A percentile compares a stretch with the other conserved stretches of the same genome.
phyloP scores from a whole-genome alignment of 106 monocot species.

The Dendrobium catenatum region DNA sequence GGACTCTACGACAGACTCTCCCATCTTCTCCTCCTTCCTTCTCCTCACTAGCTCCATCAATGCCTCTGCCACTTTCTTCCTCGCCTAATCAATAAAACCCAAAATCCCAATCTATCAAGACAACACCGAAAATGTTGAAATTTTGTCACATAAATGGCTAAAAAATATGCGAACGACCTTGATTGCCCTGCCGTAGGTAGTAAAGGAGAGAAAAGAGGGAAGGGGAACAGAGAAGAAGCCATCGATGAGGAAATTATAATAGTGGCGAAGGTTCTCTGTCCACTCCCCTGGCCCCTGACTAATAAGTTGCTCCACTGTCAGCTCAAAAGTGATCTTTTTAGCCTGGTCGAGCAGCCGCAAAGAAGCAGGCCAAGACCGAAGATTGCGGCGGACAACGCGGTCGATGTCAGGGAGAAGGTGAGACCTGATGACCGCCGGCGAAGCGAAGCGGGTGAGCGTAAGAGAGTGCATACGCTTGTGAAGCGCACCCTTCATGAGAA shows the following conservation, averaged over 20 bases:
- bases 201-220: conserved; percentile 51
- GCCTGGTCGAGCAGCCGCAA: conserved; percentile 61
- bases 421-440: conserved; percentile 36
- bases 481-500: conserved; percentile 48
- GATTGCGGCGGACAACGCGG: conserved; percentile 33
- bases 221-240: conserved; percentile 93
- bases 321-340: conserved; percentile 85
- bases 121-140: neutral
- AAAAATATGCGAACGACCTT: conserved; percentile 29
- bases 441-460: conserved; percentile 53
- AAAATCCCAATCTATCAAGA: neutral
- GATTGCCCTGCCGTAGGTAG: conserved; percentile 74
- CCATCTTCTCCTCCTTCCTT: conserved; percentile 30
- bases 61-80: conserved; percentile 63
- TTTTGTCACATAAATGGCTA: neutral
- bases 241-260: conserved; percentile 67
- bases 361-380: conserved; percentile 33
- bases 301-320: conserved; percentile 83
- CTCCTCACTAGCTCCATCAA: conserved; percentile 53
- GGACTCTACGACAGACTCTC: neutral
- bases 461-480: conserved; percentile 82
- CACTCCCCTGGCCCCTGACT: conserved; percentile 68
- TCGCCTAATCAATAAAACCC: conserved; percentile 27
- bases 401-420: conserved; percentile 61
- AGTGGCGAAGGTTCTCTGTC: conserved; percentile 57